A percentile compares a stretch with the other conserved stretches of the same genome.
Conservation (phyloP, 352 stramenopile genomes). For the Globisporangium middletonii region DNA sequence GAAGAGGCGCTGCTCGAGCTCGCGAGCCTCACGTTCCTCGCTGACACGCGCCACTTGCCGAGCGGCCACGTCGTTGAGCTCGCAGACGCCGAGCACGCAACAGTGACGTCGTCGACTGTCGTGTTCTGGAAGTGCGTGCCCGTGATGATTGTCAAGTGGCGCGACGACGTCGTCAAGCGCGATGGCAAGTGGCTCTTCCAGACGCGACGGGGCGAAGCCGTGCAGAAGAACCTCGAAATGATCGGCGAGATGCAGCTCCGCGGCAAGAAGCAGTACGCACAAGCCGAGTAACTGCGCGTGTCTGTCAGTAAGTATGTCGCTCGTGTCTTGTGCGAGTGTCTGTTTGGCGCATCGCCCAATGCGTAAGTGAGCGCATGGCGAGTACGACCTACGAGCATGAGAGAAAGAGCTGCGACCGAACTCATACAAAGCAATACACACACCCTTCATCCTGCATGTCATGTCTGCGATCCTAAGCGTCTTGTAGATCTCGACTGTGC, state of each 20-base stretch:
- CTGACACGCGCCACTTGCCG: constrained; percentile 74
- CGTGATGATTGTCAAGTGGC: constrained; percentile 81
- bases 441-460: too few relatives aligned
- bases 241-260: constrained; percentile 85
- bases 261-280: constrained; percentile 85
- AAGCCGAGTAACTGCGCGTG: neutral
- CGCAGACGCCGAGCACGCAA: constrained; percentile 40
- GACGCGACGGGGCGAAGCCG: constrained; percentile 54
- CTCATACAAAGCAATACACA: too few relatives aligned
- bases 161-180: constrained; percentile 65
- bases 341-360: too few relatives aligned
- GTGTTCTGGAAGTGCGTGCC: constrained; percentile 86
- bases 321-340: too few relatives aligned
- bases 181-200: constrained; percentile 76
- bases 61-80: constrained; percentile 77
- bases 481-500: too few relatives aligned
- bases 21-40: constrained; percentile 69
- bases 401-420: too few relatives aligned
- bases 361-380: too few relatives aligned
- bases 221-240: constrained; percentile 89
- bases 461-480: too few relatives aligned
- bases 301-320: too few relatives aligned
- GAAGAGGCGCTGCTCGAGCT: constrained; percentile 65
- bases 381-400: too few relatives aligned
- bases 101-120: constrained; percentile 55